phyloP scores from a whole-genome alignment of 345 rosid genomes.

The Eucalyptus rudis region DNA sequence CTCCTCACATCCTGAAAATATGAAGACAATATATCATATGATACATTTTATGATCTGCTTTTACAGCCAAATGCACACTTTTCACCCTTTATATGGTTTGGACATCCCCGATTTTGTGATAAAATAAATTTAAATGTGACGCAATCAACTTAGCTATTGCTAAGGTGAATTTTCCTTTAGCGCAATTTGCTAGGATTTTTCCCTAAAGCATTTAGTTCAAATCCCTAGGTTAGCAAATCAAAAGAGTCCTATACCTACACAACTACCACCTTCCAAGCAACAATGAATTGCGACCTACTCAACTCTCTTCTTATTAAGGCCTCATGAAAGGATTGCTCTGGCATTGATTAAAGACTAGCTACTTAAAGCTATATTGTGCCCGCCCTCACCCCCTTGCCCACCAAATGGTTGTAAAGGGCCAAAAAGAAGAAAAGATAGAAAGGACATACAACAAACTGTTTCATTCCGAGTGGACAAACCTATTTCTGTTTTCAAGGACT shows the following conservation, averaged over 20 bases:
- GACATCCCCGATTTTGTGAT: neutral
- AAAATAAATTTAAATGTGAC: neutral
- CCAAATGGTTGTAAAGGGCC: neutral
- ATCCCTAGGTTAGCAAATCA: neutral
- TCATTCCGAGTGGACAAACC: neutral
- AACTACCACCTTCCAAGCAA: neutral
- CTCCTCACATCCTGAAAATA: constrained; percentile 84
- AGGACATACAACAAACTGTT: neutral
- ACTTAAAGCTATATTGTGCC: neutral
- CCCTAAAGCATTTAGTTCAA: neutral
- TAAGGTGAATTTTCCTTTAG: neutral
- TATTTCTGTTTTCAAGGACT: neutral
- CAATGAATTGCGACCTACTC: neutral
- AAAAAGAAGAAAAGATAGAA: neutral
- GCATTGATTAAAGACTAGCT: neutral
- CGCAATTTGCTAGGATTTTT: neutral
- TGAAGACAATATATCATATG: neutral
- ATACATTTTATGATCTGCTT: neutral
- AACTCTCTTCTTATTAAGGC: neutral
- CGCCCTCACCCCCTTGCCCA: neutral
- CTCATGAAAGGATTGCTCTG: neutral
- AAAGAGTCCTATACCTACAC: neutral
- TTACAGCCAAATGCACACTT: neutral
- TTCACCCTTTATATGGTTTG: neutral
- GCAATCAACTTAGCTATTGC: neutral